A percentile compares a stretch with the other conserved stretches of the same genome.
phyloP scores from a whole-genome alignment of 106 monocot species.

The Ottelia alismoides region DNA sequence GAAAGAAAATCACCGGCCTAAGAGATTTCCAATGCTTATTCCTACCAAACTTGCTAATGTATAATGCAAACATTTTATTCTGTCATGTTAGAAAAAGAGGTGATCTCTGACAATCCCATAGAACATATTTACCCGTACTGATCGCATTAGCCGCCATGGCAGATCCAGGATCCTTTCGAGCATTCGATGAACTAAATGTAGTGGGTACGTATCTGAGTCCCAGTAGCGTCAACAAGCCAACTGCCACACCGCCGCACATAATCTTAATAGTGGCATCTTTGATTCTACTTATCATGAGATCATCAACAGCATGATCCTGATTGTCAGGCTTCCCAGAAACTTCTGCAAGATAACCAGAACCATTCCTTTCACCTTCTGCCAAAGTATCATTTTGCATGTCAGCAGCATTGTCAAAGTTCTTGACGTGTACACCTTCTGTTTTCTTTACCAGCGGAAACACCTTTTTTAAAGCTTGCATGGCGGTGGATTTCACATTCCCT shows the following conservation, averaged over 20 bases:
- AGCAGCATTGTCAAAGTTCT: slow-evolving; percentile 1
- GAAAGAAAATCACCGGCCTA: too few species aligned
- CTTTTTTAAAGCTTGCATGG: slow-evolving; percentile 53
- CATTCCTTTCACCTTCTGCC: background rate
- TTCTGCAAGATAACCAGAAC: slow-evolving; percentile 11
- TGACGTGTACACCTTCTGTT: slow-evolving; percentile 8
- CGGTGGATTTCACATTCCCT: slow-evolving; percentile 61
- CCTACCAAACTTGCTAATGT: background rate
- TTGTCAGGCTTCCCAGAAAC: slow-evolving; percentile 8
- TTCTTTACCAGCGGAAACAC: slow-evolving; percentile 46
- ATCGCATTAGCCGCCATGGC: slow-evolving; percentile 20
- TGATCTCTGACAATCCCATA: too few species aligned
- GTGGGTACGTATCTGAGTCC: slow-evolving; percentile 51
- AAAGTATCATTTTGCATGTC: slow-evolving; percentile 7
- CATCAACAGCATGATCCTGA: slow-evolving; percentile 17
- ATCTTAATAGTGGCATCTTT: slow-evolving; percentile 52
- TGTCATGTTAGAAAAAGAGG: too few species aligned
- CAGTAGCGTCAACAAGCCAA: slow-evolving; percentile 40
- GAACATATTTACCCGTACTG: slow-evolving; percentile 26
- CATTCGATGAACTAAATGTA: slow-evolving; percentile 17
- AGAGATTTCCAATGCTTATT: too few species aligned
- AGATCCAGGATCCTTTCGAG: slow-evolving; percentile 26
- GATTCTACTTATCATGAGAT: slow-evolving; percentile 16
- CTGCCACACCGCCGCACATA: slow-evolving; percentile 46
- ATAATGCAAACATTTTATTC: too few species aligned